These are phyloP conservation scores for Hygrocybe punicea DNA, from an alignment of 768 basidiomycete genomes.

Conservation along the genomic window DNA sequence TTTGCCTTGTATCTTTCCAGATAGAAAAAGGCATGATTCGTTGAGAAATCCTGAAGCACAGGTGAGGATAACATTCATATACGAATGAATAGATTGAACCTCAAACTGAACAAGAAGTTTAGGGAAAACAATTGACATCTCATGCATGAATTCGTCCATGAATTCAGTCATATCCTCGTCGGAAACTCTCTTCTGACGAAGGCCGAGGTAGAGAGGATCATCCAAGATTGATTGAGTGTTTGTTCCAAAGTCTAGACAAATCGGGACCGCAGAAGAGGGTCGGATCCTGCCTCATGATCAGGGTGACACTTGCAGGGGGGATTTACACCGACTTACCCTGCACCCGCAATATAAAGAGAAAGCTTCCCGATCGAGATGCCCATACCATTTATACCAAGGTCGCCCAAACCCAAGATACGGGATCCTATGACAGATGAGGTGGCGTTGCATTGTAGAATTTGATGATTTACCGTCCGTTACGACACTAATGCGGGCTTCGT, in stretches of 20 bases:
- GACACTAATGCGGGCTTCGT: conserved; percentile 83
- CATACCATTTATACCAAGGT: conserved; percentile 81
- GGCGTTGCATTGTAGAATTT: neutral
- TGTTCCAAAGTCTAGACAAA: conserved; percentile 85
- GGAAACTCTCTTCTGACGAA: conserved; percentile 64
- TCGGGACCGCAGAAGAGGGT: conserved; percentile 74
- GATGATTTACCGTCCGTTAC: conserved; percentile 75
- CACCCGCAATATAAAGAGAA: conserved; percentile 84
- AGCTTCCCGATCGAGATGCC: conserved; percentile 91
- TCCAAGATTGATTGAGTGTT: conserved; percentile 76
- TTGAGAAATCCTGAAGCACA: conserved; percentile 72
- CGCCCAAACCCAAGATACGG: conserved; percentile 85
- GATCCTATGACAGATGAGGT: conserved; percentile 51
- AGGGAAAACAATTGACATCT: conserved; percentile 72
- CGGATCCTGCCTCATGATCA: conserved; percentile 51
- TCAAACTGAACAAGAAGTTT: conserved; percentile 85
- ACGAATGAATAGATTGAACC: conserved; percentile 30
- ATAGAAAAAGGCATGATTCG: conserved; percentile 86
- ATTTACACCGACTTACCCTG: conserved; percentile 53
- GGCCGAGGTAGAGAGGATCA: conserved; percentile 88
- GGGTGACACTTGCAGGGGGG: neutral
- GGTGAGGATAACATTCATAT: too few species aligned
- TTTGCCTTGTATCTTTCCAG: conserved; percentile 70
- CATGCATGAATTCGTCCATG: conserved; percentile 92
- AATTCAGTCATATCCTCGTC: conserved; percentile 70